Evolutionary conservation across 2,329 filamentous ascomycete species (phyloP), one percentile per base, ranked within the genome.

Genomic region (Cyanodermella asteris): DNA sequence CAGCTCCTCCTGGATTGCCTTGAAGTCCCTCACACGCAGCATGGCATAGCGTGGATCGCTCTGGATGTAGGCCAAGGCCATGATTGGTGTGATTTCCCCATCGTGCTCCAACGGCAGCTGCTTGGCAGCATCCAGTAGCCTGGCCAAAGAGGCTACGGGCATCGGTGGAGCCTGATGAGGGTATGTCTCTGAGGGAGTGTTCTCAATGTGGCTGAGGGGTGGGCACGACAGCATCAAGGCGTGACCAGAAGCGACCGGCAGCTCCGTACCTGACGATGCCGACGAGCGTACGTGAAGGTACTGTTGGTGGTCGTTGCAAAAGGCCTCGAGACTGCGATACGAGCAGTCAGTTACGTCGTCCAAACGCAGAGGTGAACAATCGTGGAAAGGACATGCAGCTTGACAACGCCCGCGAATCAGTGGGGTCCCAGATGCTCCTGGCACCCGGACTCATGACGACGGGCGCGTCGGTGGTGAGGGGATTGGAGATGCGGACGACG

Each of bases 181-280:
- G 38, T 69, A 69, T 23, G 54, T 48, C 17, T 65, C 56, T 24
- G 59, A 50, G 2, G 63, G 61, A 16, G 59, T 55, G 22, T 53
- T 52, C 30, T 54, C 49, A 36, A 71, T 59, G 38, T 69, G 62
- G 29, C 55, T 60, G 26, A 70, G 65, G 5, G 82, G 78, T 23
- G 84, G 82, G 43, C 78, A 91, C 10, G 75, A 76, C 10, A 78
- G 76, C 84, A 94, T 94, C 36, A 94, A 57, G 4, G 78, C 82
- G 47, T 97, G 87, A 20, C 84, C 87, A 35, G 76, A 84, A n/a
- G n/a, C n/a, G n/a, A n/a, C n/a, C n/a, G n/a, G n/a, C 20, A 76
- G 59, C 30, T 73, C 66, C 36, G 62, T 62, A 34, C 73, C 72
- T 26, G 62, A 55, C 28, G 67, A 47, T 35, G 62, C 51, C 24